Evolutionary conservation across 306 rosid species (phyloP), one percentile per base, ranked within the genome.

Genomic region (Inga leiocalycina): DNA sequence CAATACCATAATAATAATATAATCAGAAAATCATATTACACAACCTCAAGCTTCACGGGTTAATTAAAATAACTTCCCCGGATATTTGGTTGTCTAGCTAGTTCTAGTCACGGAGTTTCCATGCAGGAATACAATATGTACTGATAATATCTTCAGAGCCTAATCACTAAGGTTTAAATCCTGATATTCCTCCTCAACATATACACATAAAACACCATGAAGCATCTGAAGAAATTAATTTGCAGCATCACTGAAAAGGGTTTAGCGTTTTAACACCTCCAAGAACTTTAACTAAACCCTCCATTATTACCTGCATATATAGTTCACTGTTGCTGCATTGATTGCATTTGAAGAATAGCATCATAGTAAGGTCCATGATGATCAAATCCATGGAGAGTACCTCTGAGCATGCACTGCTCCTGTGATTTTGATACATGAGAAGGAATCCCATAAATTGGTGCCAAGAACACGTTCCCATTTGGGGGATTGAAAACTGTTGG

Each of bases 261-360:
- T 67, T 75, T 70, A 74, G 82, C 68, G 78, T 19, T 76, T 44
- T 14, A 35, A 67, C 74, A 78, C 44, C 73, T 78, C 49, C 15
- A 39, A 20, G 70, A 72, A 71, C 59, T 77, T 78, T 30, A 72
- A 64, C 83, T 62, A 79, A 65, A 79, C 77, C 70, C 81, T 59
- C 74, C 79, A 39, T n/a, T 76, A 45, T 27, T 76, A 14, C 15
- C 66, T n/a, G 76, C 81, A 80, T 39, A 39, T 39, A 6, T 52
- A 43, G 79, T 69, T 91, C 90, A 89, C 71, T 80, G 88, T 83
- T 85, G 87, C 22, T 82, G 90, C 90, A 85, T 85, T n/a, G 90
- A 51, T 43, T 87, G 92, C 94, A 88, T 86, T 86, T 91, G 87
- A 84, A 84, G 86, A 64, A 84, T 41, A 9, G 84, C 45, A 80